phyloP scores from a whole-genome alignment of 352 stramenopile species.

The Phytopythium chamaehyphon region DNA sequence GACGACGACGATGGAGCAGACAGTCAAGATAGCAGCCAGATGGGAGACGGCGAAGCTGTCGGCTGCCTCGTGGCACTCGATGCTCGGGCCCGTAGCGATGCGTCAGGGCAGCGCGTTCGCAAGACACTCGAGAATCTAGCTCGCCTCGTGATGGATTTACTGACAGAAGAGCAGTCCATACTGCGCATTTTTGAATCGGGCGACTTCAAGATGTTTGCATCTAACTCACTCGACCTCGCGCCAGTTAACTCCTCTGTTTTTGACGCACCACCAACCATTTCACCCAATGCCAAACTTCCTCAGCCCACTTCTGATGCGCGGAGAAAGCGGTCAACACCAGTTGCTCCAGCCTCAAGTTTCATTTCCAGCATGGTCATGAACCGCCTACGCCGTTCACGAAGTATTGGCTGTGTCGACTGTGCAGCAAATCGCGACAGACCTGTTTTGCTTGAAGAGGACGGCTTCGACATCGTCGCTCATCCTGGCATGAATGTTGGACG shows the following conservation, averaged over 20 bases:
- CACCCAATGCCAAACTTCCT: neutral
- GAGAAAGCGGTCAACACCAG: constrained; percentile 8
- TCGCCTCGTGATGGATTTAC: constrained; percentile 55
- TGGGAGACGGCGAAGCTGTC: constrained; percentile 11
- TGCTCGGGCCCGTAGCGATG: constrained; percentile 32
- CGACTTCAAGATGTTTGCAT: constrained; percentile 61
- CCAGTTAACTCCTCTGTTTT: constrained; percentile 18
- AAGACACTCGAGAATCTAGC: constrained; percentile 58
- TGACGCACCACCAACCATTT: constrained; percentile 6
- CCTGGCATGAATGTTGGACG: constrained; percentile 1
- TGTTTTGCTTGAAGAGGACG: constrained; percentile 4
- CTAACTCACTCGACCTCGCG: constrained; percentile 21
- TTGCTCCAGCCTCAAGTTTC: constrained; percentile 6
- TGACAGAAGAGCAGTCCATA: constrained; percentile 52
- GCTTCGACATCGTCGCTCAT: constrained; percentile 7
- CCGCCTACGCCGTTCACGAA: constrained; percentile 22
- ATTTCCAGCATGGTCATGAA: constrained; percentile 18
- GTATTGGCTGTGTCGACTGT: constrained; percentile 18
- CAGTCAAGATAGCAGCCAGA: neutral
- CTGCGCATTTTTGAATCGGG: constrained; percentile 55
- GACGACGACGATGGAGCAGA: neutral
- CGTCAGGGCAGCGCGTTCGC: constrained; percentile 36
- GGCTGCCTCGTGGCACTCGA: constrained; percentile 65
- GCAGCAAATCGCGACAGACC: neutral
- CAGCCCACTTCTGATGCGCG: neutral